These are phyloP conservation scores for Dendrobium chrysotoxum DNA, from an alignment of 106 monocot genomes.

Conservation along the genomic window DNA sequence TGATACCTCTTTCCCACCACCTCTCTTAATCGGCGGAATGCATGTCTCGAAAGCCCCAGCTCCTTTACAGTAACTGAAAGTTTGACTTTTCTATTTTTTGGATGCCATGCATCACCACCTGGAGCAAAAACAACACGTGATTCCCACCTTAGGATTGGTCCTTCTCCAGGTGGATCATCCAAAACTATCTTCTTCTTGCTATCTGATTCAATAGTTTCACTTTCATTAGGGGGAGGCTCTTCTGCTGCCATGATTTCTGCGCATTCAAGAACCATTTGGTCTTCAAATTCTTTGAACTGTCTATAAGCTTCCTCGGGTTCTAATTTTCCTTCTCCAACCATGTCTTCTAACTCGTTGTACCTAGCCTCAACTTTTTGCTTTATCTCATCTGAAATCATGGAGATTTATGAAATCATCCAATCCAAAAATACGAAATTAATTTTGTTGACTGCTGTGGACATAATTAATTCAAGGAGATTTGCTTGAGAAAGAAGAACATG, in stretches of 20 bases:
- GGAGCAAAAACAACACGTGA: constrained; percentile 85
- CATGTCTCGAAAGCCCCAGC: constrained; percentile 69
- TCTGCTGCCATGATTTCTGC: constrained; percentile 49
- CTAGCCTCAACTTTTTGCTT: constrained; percentile 84
- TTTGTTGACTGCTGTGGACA: not conserved
- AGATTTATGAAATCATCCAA: constrained; percentile 1
- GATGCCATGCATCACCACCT: constrained; percentile 90
- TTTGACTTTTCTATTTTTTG: constrained; percentile 91
- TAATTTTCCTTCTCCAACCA: constrained; percentile 73
- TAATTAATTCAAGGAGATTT: not conserved
- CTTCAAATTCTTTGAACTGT: constrained; percentile 79
- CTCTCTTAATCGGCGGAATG: constrained; percentile 55
- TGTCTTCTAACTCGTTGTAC: constrained; percentile 76
- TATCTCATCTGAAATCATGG: constrained; percentile 52
- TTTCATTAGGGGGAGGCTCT: constrained; percentile 32
- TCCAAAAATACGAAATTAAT: not conserved
- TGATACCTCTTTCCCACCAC: constrained; percentile 91
- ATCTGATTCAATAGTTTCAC: constrained; percentile 19
- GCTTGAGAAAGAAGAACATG: not conserved
- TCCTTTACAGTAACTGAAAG: constrained; percentile 87
- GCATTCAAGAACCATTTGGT: constrained; percentile 73
- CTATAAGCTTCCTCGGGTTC: constrained; percentile 81
- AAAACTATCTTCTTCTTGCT: constrained; percentile 35
- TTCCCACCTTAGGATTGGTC: constrained; percentile 89
- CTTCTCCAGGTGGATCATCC: constrained; percentile 91